Conservation (phyloP, 305 asterid genomes). For the Rubia balearica region DNA sequence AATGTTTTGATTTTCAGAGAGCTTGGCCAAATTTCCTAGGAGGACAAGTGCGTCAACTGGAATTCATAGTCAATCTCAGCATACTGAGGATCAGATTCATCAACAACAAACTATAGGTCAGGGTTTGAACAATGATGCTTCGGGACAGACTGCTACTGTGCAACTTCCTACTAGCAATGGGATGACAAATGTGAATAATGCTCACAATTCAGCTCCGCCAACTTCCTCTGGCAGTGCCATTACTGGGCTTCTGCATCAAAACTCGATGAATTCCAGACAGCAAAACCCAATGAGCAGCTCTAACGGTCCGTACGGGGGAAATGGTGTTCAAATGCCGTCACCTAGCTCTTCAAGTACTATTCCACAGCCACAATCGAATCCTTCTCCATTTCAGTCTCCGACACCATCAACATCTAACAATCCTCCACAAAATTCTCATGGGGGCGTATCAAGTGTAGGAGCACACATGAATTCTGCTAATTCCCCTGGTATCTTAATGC, state of each 20-base stretch:
- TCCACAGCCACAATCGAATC: constrained; percentile 25
- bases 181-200: constrained; percentile 19
- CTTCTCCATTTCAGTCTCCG: constrained; percentile 30
- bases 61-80: constrained; percentile 58
- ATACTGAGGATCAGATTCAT: constrained; percentile 30
- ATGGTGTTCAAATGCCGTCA: constrained; percentile 25
- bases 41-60: constrained; percentile 43
- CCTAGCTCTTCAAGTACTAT: constrained; percentile 24
- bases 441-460: constrained; percentile 19
- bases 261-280: constrained; percentile 29
- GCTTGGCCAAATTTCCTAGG: constrained; percentile 79
- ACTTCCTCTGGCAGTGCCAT: constrained; percentile 22
- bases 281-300: constrained; percentile 19
- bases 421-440: constrained; percentile 24
- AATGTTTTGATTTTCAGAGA: constrained; percentile 39
- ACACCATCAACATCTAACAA: constrained; percentile 28
- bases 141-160: constrained; percentile 33
- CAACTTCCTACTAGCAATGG: constrained; percentile 42
- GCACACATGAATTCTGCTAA: constrained; percentile 21
- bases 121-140: constrained; percentile 38
- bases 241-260: constrained; percentile 29
- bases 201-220: constrained; percentile 17
- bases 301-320: constrained; percentile 27
- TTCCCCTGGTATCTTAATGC: constrained; percentile 24
- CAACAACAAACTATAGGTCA: constrained; percentile 32